Evolutionary conservation across 2,329 filamentous ascomycete species (phyloP), one percentile per base, ranked within the genome.

Genomic region (Ophiostoma piceae): DNA sequence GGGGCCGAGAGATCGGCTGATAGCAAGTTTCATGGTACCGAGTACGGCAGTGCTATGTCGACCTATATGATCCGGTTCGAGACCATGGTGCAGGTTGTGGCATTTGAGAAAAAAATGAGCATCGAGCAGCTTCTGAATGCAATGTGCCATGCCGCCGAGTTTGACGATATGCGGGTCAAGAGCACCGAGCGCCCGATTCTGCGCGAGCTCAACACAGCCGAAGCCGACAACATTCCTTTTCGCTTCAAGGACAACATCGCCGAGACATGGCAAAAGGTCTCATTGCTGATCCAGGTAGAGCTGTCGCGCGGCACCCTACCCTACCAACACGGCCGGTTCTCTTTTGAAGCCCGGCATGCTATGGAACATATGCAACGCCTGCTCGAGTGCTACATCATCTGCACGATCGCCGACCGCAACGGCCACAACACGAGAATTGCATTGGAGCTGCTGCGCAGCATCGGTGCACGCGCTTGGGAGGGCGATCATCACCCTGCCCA

Each of bases 401-500:
- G 91, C 74, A 88, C 91, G 73, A 78, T 78, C 9, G 75, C 77
- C 57, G 82, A 84, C 67, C 72, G 71, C 0, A 92, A 98, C 76
- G 89, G 91, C 0, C 78, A 87, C 4, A 85, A 90, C 1, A 84
- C 88, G 1, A 85, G 85, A 37, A 88, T 88, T 72, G 90, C 90
- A 6, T 83, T 98, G 1, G 90, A 94, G 75, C 84, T 98, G 6
- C 85, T 90, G 66, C 85, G 94, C 70, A 92, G 92, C 73, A 80
- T 98, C 68, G 85, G 87, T 29, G 91, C 93, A 1, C 86, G 85
- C 1, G 82, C 84, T 0, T 97, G 94, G 95, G 95, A 99, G 75
- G 88, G 90, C 43, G 65, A 43, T n/a, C 39, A 29, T 6, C 65
- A 88, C 1, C 87, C 91, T 0, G 83, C 90, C 29, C 91, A 97